Evolutionary conservation across 1,284 basidiomycete genomes (phyloP).

Genomic region (Ustilago lituana): DNA sequence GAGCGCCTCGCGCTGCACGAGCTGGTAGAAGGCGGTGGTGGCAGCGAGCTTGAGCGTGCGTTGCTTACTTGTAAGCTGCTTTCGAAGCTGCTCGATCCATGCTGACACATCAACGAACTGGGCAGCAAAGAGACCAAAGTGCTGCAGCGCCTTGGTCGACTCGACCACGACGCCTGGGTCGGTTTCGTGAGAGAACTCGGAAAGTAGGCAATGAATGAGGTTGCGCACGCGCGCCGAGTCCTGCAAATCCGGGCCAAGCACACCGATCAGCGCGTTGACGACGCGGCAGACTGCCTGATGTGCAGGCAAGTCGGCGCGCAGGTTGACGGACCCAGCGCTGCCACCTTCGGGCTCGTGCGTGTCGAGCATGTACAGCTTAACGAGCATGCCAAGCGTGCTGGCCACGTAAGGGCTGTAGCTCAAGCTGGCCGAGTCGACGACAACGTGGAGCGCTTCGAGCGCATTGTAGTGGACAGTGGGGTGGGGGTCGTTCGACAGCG

Average conservation of each 20-base stretch:
- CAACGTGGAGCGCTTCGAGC: slow-evolving; percentile 82
- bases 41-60: slow-evolving; percentile 85
- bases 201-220: slow-evolving; percentile 84
- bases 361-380: slow-evolving; percentile 88
- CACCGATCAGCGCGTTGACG: slow-evolving; percentile 89
- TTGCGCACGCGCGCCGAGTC: slow-evolving; percentile 81
- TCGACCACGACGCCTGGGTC: slow-evolving; percentile 91
- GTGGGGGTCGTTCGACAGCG: slow-evolving; percentile 93
- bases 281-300: slow-evolving; percentile 91
- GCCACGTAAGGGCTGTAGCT: slow-evolving; percentile 89
- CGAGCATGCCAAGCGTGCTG: slow-evolving; percentile 87
- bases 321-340: slow-evolving; percentile 78
- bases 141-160: slow-evolving; percentile 93
- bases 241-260: slow-evolving; percentile 93
- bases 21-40: slow-evolving; percentile 93
- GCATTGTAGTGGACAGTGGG: slow-evolving; percentile 96
- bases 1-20: slow-evolving; percentile 93
- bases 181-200: slow-evolving; percentile 81
- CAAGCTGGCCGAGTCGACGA: slow-evolving; percentile 90
- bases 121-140: slow-evolving; percentile 93
- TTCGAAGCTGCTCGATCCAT: slow-evolving; percentile 52
- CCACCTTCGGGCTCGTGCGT: slow-evolving; percentile 95
- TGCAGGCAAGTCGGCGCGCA: slow-evolving; percentile 87
- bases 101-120: slow-evolving; percentile 71
- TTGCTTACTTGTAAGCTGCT: slow-evolving; percentile 67